Percentiles rank a stretch among this genome's conserved stretches.
Conservation (phyloP, 768 basidiomycete genomes). For the Boletus subcaerulescens region DNA sequence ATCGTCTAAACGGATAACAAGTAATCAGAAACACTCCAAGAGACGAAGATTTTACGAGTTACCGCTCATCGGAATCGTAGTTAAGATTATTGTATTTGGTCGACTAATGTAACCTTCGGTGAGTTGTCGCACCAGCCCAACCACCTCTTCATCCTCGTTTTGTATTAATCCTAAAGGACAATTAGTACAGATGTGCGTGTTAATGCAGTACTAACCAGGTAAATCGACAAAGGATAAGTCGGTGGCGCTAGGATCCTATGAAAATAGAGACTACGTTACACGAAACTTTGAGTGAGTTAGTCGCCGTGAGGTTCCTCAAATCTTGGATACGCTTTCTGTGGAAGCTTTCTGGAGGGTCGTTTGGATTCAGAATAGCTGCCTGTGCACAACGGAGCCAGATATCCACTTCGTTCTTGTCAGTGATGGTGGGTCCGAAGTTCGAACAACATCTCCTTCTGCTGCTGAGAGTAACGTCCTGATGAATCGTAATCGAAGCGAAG, state of each 20-base stretch:
- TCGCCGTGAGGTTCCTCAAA: too few species aligned
- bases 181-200: conserved; percentile 1
- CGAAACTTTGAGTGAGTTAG: too few species aligned
- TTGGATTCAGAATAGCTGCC: too few species aligned
- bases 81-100: conserved; percentile 59
- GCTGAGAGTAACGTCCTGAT: conserved; percentile 21
- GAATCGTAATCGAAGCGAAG: conserved; percentile 36
- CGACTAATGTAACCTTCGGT: conserved; percentile 45
- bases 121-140: conserved; percentile 46
- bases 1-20: conserved; percentile 46
- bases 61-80: conserved; percentile 68
- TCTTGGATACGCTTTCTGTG: too few species aligned
- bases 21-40: neutral
- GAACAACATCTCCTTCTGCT: conserved; percentile 6
- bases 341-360: too few species aligned
- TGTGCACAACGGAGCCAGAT: conserved; percentile 40
- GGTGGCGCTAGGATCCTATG: too few species aligned
- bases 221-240: conserved; percentile 56
- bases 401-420: conserved; percentile 35
- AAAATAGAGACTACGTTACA: too few species aligned
- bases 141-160: conserved; percentile 40
- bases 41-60: neutral
- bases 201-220: conserved; percentile 38
- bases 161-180: conserved; percentile 51
- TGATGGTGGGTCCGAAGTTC: conserved; percentile 36